Conservation (phyloP, 75 land plant genomes). For the Picea glauca region DNA sequence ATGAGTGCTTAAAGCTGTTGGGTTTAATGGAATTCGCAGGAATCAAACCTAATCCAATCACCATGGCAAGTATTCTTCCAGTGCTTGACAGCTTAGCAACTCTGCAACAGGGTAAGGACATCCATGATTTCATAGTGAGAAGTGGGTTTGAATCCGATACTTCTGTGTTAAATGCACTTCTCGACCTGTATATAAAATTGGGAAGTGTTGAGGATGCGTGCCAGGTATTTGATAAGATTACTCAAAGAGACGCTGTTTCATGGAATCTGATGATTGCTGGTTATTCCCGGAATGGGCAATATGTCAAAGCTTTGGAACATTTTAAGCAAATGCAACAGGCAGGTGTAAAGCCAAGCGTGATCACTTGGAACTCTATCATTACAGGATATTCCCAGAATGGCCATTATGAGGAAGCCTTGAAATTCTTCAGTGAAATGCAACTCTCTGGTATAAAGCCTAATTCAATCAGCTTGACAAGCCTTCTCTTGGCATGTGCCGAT, state of each 20-base stretch:
- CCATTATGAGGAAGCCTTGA: neutral
- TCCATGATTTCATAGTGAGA: slow-evolving; percentile 3
- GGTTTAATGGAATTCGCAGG: neutral
- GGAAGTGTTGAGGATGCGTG: slow-evolving; percentile 12
- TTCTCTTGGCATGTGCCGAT: slow-evolving; percentile 10
- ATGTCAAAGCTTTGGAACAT: slow-evolving; percentile 1
- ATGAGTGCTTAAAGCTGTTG: slow-evolving; percentile 27
- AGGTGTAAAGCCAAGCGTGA: neutral
- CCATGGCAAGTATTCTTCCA: slow-evolving; percentile 35
- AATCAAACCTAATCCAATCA: slow-evolving; percentile 18
- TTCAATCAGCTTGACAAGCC: neutral
- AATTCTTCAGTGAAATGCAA: slow-evolving; percentile 6
- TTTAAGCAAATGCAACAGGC: slow-evolving; percentile 9
- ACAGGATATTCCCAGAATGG: slow-evolving; percentile 14
- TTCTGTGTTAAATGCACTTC: slow-evolving; percentile 14
- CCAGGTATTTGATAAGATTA: slow-evolving; percentile 10
- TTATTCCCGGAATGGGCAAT: slow-evolving; percentile 8
- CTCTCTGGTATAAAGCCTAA: slow-evolving; percentile 9
- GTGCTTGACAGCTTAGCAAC: slow-evolving; percentile 12
- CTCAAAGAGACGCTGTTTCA: slow-evolving; percentile 10
- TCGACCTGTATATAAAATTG: slow-evolving; percentile 17
- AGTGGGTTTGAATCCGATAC: slow-evolving; percentile 7
- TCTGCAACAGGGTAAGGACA: slow-evolving; percentile 1
- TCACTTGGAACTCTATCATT: slow-evolving; percentile 15
- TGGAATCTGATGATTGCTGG: slow-evolving; percentile 24